Evolutionary conservation across 2,329 filamentous ascomycete genomes (phyloP).

Genomic region (Chlorencoelia australis): DNA sequence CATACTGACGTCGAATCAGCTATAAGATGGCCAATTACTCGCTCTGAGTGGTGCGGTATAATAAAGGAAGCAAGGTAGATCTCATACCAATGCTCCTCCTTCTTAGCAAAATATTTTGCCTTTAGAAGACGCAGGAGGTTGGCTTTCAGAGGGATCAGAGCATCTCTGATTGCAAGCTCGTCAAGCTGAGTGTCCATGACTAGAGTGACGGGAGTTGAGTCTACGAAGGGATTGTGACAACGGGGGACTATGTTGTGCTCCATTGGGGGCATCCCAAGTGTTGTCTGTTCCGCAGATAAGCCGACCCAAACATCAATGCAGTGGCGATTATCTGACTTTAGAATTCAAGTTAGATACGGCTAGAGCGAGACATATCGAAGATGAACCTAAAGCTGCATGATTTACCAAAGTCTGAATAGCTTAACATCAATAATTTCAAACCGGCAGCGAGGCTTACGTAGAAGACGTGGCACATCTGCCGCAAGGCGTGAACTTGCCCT

Average conservation of each 20-base stretch:
- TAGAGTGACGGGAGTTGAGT: conserved; percentile 4
- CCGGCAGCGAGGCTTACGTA: neutral
- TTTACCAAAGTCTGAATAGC: neutral
- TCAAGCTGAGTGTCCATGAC: conserved; percentile 7
- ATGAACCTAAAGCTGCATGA: neutral
- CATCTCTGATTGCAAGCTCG: conserved; percentile 2
- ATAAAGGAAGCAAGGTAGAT: conserved; percentile 7
- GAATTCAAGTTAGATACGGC: neutral
- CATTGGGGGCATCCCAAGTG: conserved; percentile 1
- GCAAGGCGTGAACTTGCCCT: neutral
- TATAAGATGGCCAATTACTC: too few species aligned
- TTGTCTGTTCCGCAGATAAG: conserved; percentile 4
- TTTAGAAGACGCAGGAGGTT: neutral
- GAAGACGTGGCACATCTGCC: neutral
- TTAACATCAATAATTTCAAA: neutral
- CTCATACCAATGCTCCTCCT: conserved; percentile 5
- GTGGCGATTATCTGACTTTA: neutral
- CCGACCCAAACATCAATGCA: neutral
- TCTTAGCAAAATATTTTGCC: conserved; percentile 1
- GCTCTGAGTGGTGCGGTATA: too few species aligned
- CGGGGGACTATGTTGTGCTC: neutral
- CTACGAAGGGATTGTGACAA: neutral
- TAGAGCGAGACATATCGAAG: neutral
- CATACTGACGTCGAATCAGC: too few species aligned
- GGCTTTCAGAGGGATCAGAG: neutral